These are phyloP conservation scores for Achlya hypogyna DNA, from an alignment of 352 stramenopile species.

Conservation along the genomic window DNA sequence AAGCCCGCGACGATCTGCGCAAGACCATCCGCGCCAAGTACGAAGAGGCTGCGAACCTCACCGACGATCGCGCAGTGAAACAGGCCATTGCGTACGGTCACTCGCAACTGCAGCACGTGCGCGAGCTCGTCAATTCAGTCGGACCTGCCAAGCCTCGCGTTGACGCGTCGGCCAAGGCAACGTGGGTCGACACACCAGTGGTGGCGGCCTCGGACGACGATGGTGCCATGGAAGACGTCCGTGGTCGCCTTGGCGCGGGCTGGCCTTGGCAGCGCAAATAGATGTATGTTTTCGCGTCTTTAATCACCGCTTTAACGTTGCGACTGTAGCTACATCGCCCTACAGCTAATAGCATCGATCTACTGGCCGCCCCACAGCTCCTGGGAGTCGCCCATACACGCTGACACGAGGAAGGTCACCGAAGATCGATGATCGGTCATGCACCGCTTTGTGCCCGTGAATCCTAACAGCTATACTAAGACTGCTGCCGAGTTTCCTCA, in stretches of 20 bases:
- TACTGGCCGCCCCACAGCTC: no score
- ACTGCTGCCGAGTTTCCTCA: no score
- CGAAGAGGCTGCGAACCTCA: not conserved
- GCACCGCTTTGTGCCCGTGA: no score
- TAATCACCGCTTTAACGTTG: no score
- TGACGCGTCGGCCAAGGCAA: not conserved
- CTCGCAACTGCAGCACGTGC: constrained; percentile 15
- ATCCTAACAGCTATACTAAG: no score
- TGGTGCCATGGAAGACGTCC: constrained; percentile 12
- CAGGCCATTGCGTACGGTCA: constrained; percentile 11
- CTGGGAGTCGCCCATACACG: no score
- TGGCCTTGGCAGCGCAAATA: constrained; percentile 14
- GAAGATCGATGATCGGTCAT: no score
- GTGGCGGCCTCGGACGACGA: not conserved
- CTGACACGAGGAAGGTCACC: no score
- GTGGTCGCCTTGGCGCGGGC: not conserved
- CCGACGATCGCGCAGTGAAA: not conserved
- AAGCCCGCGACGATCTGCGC: constrained; percentile 1
- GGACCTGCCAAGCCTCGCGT: not conserved
- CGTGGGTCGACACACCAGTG: not conserved
- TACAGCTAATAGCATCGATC: no score
- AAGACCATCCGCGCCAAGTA: constrained; percentile 19
- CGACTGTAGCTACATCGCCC: no score
- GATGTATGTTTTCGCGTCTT: no score
- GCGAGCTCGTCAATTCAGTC: constrained; percentile 16